A percentile compares a stretch with the other conserved stretches of the same genome.
phyloP scores from a whole-genome alignment of 805 yeast genomes.

The Candida easanensis region DNA sequence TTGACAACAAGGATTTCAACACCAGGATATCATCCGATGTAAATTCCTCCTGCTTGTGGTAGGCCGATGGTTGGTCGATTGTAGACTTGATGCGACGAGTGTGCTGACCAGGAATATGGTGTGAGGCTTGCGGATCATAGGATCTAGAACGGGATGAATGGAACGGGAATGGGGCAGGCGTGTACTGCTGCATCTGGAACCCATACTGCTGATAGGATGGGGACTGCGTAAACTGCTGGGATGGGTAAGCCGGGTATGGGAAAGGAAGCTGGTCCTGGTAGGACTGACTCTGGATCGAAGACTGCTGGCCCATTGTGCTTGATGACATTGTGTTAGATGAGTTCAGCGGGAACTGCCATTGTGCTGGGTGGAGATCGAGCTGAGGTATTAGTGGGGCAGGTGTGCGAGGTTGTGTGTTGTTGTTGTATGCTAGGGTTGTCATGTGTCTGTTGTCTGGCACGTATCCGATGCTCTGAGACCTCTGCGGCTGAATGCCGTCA shows the following conservation, averaged over 20 bases:
- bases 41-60: conserved; percentile 17
- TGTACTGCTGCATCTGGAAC: not conserved
- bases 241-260: too few relatives aligned
- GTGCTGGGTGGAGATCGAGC: not conserved
- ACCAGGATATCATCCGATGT: conserved; percentile 43
- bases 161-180: not conserved
- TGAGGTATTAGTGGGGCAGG: not conserved
- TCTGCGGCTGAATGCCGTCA: not conserved
- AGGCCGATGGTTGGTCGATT: not conserved
- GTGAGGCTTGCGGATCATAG: not conserved
- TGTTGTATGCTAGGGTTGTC: too few relatives aligned
- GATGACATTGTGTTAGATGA: too few relatives aligned
- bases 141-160: not conserved
- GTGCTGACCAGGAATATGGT: not conserved
- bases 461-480: not conserved
- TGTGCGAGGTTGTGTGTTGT: not conserved
- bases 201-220: not conserved
- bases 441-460: too few relatives aligned
- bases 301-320: not conserved
- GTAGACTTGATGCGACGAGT: not conserved
- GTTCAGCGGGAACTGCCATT: not conserved
- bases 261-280: not conserved
- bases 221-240: not conserved
- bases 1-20: conserved; percentile 43
- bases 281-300: not conserved